Evolutionary conservation across 1,284 basidiomycete species (phyloP).

Genomic region (Puccinia brachypodii): DNA sequence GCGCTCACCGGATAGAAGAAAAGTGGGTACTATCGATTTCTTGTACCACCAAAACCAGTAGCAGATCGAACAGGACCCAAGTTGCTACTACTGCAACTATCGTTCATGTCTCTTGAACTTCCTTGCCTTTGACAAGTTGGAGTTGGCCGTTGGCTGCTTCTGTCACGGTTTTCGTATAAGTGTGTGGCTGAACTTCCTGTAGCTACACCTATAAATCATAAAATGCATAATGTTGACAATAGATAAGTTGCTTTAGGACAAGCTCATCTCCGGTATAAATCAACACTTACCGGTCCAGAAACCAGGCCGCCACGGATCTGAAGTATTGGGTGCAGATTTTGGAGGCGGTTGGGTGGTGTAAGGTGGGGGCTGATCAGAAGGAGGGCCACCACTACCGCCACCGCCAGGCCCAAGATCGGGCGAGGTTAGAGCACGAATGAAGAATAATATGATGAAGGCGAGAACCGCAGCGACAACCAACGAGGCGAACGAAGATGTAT

Average conservation of each 20-base stretch:
- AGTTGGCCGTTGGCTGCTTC: background rate
- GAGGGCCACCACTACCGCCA: constrained; percentile 57
- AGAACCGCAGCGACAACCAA: constrained; percentile 12
- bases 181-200: constrained; percentile 31
- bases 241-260: background rate
- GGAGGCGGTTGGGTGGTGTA: constrained; percentile 66
- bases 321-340: constrained; percentile 52
- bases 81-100: constrained; percentile 7
- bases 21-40: constrained; percentile 13
- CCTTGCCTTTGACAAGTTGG: constrained; percentile 36
- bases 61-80: constrained; percentile 35
- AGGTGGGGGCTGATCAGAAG: constrained; percentile 61
- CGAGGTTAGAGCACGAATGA: constrained; percentile 51
- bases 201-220: constrained; percentile 16
- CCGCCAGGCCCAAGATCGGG: constrained; percentile 54
- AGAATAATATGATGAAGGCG: constrained; percentile 48
- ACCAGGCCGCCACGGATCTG: constrained; percentile 64
- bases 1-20: too few relatives aligned
- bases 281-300: constrained; percentile 69
- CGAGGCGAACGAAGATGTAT: constrained; percentile 30
- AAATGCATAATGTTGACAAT: background rate
- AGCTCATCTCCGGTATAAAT: background rate
- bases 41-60: constrained; percentile 35
- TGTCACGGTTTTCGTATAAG: constrained; percentile 14
- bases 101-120: constrained; percentile 41